Conservation (phyloP, 2,329 filamentous ascomycete species). For the Diplodia sapinea region DNA sequence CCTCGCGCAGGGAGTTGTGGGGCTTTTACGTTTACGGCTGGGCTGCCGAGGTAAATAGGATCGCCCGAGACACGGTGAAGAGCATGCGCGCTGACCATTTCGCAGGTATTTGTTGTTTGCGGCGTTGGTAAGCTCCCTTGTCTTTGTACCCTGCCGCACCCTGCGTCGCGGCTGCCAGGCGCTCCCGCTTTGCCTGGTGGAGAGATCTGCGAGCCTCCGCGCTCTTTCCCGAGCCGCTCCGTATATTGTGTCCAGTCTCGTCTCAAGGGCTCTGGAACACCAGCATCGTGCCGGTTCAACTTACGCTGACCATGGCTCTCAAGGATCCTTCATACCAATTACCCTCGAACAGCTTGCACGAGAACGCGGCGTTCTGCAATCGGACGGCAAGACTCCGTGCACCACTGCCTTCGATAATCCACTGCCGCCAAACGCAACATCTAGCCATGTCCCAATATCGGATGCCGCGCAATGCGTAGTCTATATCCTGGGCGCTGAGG, state of each 20-base stretch:
- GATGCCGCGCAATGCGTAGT: constrained; percentile 74
- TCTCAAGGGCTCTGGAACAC: neutral
- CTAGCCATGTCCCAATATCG: constrained; percentile 32
- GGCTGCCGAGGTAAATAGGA: constrained; percentile 71
- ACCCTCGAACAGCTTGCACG: constrained; percentile 91
- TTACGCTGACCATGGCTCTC: constrained; percentile 17
- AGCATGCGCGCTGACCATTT: constrained; percentile 20
- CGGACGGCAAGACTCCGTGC: constrained; percentile 78
- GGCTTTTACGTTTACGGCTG: constrained; percentile 98
- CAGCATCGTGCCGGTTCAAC: neutral
- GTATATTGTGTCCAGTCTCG: neutral
- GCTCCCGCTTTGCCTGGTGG: constrained; percentile 1
- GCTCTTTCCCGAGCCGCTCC: constrained; percentile 2
- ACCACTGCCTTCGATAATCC: constrained; percentile 51
- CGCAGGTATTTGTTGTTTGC: constrained; percentile 84
- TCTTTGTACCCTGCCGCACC: neutral
- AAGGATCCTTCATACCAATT: constrained; percentile 92
- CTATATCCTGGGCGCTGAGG: constrained; percentile 77
- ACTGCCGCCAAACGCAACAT: constrained; percentile 33
- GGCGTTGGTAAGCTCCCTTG: constrained; percentile 65
- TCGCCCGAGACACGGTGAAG: neutral
- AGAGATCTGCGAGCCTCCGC: constrained; percentile 3
- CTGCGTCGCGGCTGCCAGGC: neutral
- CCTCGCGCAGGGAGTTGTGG: constrained; percentile 82
- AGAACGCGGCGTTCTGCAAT: constrained; percentile 85